Evolutionary conservation across 2,329 filamentous ascomycete genomes (phyloP).

Genomic region (Calycina marina): DNA sequence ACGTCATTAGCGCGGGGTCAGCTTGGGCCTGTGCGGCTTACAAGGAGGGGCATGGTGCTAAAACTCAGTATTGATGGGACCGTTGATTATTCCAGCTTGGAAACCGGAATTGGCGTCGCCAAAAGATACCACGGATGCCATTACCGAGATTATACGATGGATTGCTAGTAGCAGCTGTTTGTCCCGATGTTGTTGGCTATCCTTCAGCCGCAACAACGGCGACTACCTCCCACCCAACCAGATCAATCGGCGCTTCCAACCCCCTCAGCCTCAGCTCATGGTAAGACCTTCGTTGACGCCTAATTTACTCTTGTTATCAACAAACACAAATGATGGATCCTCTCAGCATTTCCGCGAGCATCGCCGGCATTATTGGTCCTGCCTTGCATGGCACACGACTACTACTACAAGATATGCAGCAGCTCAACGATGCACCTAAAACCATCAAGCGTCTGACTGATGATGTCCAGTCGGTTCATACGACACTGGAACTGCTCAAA

Average conservation of each 20-base stretch:
- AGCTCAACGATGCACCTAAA: conserved; percentile 22
- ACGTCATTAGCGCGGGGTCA: conserved; percentile 1
- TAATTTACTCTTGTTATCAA: background rate
- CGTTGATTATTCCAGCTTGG: background rate
- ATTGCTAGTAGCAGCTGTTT: too few species aligned
- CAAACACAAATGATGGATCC: conserved; percentile 10
- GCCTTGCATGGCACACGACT: conserved; percentile 21
- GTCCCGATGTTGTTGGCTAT: background rate
- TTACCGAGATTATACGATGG: too few species aligned
- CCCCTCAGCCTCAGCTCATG: background rate
- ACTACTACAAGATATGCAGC: conserved; percentile 21
- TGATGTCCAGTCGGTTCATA: conserved; percentile 19
- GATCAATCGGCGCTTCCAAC: background rate
- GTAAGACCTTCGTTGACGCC: background rate
- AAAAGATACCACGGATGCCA: too few species aligned
- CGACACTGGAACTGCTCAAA: conserved; percentile 19
- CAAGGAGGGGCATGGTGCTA: background rate
- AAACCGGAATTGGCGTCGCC: too few species aligned
- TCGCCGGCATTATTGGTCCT: conserved; percentile 20
- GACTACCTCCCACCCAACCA: background rate
- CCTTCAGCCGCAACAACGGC: background rate
- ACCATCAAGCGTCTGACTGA: conserved; percentile 19
- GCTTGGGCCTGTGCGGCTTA: background rate
- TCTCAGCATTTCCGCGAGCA: conserved; percentile 22
- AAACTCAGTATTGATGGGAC: too few species aligned